Conservation (phyloP, 257 asterid genomes). For the Nicotiana tabacum region DNA sequence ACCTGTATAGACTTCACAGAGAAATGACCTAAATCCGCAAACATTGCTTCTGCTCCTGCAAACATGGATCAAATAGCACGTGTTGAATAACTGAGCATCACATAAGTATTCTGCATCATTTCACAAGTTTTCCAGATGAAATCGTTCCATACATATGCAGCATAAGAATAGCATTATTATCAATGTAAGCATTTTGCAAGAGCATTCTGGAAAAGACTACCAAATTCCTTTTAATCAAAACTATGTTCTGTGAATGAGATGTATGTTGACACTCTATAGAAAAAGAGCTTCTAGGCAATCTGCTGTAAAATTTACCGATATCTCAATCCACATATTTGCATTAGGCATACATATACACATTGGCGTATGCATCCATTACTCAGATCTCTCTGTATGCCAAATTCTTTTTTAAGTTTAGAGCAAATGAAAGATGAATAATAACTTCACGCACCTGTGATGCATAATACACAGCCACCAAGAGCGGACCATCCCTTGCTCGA, state of each 20-base stretch:
- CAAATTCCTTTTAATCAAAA: not conserved
- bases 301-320: not conserved
- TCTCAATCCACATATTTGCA: not conserved
- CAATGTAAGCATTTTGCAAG: not conserved
- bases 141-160: not conserved
- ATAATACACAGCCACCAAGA: slow-evolving; percentile 97
- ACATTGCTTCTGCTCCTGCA: slow-evolving; percentile 99
- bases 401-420: not conserved
- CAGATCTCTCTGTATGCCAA: not conserved
- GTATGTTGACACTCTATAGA: not conserved
- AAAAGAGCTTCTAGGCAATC: not conserved
- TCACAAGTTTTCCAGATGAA: not conserved
- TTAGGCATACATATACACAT: not conserved
- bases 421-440: not conserved
- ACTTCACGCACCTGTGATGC: slow-evolving; percentile 76
- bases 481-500: slow-evolving; percentile 73
- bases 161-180: too few species aligned
- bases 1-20: slow-evolving; percentile 94
- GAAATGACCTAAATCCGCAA: slow-evolving; percentile 96
- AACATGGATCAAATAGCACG: not conserved
- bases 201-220: not conserved
- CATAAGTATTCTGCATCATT: not conserved
- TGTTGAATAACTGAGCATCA: not conserved
- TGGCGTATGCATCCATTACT: not conserved
- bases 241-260: not conserved